A percentile compares a stretch with the other conserved stretches of the same genome.
Evolutionary conservation across 2,329 filamentous ascomycete genomes (phyloP).

Genomic region (Gliomastix tumulicola): DNA sequence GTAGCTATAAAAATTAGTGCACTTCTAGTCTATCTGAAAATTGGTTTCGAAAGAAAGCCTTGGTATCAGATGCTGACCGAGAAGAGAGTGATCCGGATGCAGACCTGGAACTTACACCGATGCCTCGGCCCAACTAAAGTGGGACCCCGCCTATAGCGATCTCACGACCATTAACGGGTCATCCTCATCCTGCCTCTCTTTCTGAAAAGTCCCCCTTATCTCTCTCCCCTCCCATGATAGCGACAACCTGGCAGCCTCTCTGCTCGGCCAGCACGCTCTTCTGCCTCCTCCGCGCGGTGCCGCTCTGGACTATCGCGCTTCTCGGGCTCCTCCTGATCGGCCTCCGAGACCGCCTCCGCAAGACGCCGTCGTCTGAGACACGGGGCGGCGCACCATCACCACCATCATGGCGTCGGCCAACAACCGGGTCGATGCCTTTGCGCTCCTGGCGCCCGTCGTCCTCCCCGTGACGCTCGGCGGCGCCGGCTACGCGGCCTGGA

Average conservation of each 20-base stretch:
- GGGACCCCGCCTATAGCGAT: too few species aligned
- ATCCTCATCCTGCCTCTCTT: background rate
- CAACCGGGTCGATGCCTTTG: conserved; percentile 22
- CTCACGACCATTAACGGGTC: too few species aligned
- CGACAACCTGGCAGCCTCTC: conserved; percentile 2
- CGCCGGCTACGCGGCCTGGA: conserved; percentile 38
- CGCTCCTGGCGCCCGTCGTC: conserved; percentile 28
- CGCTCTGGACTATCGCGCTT: conserved; percentile 34
- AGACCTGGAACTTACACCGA: too few species aligned
- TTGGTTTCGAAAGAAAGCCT: too few species aligned
- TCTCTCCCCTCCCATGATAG: background rate
- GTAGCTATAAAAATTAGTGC: too few species aligned
- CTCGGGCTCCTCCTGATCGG: conserved; percentile 6
- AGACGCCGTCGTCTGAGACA: conserved; percentile 16
- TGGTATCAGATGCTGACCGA: too few species aligned
- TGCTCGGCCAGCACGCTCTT: conserved; percentile 30
- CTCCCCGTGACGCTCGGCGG: conserved; percentile 32
- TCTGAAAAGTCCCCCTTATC: too few species aligned
- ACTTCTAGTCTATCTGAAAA: too few species aligned
- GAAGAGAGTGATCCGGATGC: too few species aligned
- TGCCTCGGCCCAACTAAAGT: too few species aligned
- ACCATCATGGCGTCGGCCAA: conserved; percentile 23
- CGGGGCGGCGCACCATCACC: too few species aligned
- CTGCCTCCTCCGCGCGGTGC: conserved; percentile 29
- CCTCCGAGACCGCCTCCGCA: conserved; percentile 7